These are phyloP conservation scores for Phytopythium vexans DNA, from an alignment of 352 stramenopile genomes.

Conservation along the genomic window DNA sequence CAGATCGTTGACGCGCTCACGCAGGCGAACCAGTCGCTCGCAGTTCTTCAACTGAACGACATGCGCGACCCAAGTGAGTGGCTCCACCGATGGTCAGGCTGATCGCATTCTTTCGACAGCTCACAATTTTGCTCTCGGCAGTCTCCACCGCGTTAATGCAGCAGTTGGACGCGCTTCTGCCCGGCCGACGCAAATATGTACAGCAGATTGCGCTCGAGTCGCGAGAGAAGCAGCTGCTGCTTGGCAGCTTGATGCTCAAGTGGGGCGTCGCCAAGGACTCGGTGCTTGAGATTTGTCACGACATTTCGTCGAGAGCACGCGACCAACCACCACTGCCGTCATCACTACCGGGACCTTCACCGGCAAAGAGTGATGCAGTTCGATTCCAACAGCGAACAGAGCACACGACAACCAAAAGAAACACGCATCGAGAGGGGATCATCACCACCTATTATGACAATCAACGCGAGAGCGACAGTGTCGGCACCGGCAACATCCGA, in stretches of 20 bases:
- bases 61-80: constrained; percentile 27
- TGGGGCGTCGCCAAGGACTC: constrained; percentile 45
- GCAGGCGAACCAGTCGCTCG: constrained; percentile 43
- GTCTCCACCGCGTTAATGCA: constrained; percentile 14
- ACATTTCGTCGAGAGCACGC: constrained; percentile 6
- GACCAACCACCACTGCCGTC: neutral
- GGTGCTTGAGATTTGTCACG: constrained; percentile 52
- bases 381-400: constrained; percentile 4
- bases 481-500: no score
- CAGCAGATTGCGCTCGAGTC: constrained; percentile 36
- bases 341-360: neutral
- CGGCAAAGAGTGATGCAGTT: constrained; percentile 4
- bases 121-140: neutral
- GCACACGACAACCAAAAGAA: constrained; percentile 7
- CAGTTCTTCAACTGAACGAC: constrained; percentile 29
- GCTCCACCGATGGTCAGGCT: no score
- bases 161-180: constrained; percentile 19
- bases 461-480: constrained; percentile 4
- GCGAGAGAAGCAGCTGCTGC: constrained; percentile 33
- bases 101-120: neutral
- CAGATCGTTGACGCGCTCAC: constrained; percentile 33
- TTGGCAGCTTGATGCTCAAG: constrained; percentile 49
- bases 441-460: constrained; percentile 9
- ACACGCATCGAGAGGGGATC: no score
- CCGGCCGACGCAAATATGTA: constrained; percentile 19